These are phyloP conservation scores for Dictyostelium purpureum DNA, from an alignment of 78 protist species.

Conservation along the genomic window DNA sequence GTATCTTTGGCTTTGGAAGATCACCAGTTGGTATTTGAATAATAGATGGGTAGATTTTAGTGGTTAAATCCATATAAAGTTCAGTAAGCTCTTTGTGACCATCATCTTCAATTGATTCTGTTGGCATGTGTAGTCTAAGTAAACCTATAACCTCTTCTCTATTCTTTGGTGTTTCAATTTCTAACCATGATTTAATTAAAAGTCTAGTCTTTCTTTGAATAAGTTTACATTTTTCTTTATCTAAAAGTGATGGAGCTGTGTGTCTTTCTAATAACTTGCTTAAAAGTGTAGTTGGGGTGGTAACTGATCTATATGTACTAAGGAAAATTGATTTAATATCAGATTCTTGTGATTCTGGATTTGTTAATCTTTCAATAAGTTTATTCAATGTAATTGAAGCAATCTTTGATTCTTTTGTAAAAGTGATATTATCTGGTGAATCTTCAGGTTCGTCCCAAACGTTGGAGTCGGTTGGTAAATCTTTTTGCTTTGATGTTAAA, in stretches of 20 bases:
- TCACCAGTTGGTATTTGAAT: neutral
- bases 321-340: neutral
- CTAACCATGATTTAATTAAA: conserved; percentile 9
- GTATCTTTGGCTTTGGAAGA: neutral
- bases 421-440: neutral
- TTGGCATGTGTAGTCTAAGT: neutral
- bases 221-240: conserved; percentile 1
- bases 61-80: neutral
- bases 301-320: conserved; percentile 9
- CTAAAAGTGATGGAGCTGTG: neutral
- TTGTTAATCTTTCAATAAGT: conserved; percentile 7
- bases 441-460: conserved; percentile 45
- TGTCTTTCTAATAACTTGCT: conserved; percentile 22
- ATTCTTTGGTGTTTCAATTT: conserved; percentile 2
- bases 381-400: conserved; percentile 9
- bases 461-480: conserved; percentile 37
- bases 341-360: neutral
- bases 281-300: neutral
- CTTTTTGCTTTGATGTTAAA: conserved; percentile 26
- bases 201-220: conserved; percentile 27
- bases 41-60: neutral
- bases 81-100: neutral
- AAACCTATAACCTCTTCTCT: neutral
- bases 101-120: conserved; percentile 23
- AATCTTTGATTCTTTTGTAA: neutral